Conservation (phyloP, 768 basidiomycete species). For the Suillus subaureus region DNA sequence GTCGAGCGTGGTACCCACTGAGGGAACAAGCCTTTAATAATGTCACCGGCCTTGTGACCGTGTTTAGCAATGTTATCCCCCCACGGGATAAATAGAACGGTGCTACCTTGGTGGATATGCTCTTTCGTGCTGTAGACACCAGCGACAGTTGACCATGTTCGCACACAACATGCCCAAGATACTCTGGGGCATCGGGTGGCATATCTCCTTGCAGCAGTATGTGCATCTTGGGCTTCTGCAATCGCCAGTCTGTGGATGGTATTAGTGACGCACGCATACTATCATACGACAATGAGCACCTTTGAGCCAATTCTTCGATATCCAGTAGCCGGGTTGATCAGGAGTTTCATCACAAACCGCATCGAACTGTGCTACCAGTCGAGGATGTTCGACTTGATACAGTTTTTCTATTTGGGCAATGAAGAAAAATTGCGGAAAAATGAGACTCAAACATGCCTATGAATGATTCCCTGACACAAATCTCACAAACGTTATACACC, state of each 20-base stretch:
- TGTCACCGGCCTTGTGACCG: slow-evolving; percentile 50
- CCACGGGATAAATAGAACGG: slow-evolving; percentile 12
- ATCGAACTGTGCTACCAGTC: slow-evolving; percentile 60
- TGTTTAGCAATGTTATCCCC: slow-evolving; percentile 11
- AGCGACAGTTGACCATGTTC: slow-evolving; percentile 67
- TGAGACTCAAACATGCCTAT: slow-evolving; percentile 42
- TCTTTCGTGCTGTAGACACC: slow-evolving; percentile 55
- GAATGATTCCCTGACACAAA: slow-evolving; percentile 61
- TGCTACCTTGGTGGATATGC: slow-evolving; percentile 61
- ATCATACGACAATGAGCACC: slow-evolving; percentile 43
- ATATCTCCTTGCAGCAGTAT: slow-evolving; percentile 57
- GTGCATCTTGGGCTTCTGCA: slow-evolving; percentile 79
- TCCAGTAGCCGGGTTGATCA: slow-evolving; percentile 58
- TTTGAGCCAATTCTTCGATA: slow-evolving; percentile 80
- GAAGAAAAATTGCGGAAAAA: slow-evolving; percentile 6
- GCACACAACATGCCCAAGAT: slow-evolving; percentile 62
- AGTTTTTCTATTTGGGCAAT: slow-evolving; percentile 53
- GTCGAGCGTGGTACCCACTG: slow-evolving; percentile 60
- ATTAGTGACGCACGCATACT: slow-evolving; percentile 6
- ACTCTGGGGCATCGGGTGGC: slow-evolving; percentile 62
- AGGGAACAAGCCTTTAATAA: slow-evolving; percentile 64
- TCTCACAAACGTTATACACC: slow-evolving; percentile 56
- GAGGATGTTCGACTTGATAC: slow-evolving; percentile 71
- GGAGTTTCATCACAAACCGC: slow-evolving; percentile 45
- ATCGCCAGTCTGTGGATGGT: slow-evolving; percentile 65